Conservation (phyloP, 495 filamentous ascomycete genomes). For the Penicillium canescens region DNA sequence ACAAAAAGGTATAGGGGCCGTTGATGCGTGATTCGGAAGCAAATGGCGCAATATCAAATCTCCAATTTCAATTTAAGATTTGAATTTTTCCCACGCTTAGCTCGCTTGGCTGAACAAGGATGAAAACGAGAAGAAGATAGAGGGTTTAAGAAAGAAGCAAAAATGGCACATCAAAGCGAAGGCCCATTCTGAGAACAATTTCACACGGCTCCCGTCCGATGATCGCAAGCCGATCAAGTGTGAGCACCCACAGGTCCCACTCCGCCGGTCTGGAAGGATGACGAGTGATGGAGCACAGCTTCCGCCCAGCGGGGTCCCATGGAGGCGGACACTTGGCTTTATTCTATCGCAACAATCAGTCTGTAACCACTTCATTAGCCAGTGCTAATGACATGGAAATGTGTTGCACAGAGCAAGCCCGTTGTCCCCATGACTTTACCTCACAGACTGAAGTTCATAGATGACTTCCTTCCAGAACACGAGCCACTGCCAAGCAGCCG, state of each 20-base stretch:
- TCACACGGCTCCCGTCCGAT: constrained; percentile 1
- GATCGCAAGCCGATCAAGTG: constrained; percentile 16
- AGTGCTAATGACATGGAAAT: too few species aligned
- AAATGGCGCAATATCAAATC: constrained; percentile 33
- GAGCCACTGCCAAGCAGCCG: background rate
- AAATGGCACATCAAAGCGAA: constrained; percentile 3
- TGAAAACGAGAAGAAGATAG: background rate
- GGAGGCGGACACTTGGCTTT: background rate
- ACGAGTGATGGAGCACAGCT: constrained; percentile 27
- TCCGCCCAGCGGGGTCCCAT: constrained; percentile 1
- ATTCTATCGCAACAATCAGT: too few species aligned
- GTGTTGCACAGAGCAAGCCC: background rate
- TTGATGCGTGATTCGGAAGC: constrained; percentile 21
- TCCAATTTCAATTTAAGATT: constrained; percentile 17
- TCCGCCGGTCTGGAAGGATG: constrained; percentile 37
- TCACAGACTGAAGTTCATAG: too few species aligned
- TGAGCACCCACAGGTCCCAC: constrained; percentile 14
- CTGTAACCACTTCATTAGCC: too few species aligned
- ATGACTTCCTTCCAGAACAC: background rate
- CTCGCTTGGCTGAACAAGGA: background rate
- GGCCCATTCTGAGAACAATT: background rate
- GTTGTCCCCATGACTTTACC: background rate
- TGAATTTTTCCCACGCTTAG: constrained; percentile 3
- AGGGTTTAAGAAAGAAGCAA: background rate
- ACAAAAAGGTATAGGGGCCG: background rate